Base-by-base conservation (phyloP, 225 moss, liverwort and hornwort genomes). In the Thuidium tamariscinum region DNA sequence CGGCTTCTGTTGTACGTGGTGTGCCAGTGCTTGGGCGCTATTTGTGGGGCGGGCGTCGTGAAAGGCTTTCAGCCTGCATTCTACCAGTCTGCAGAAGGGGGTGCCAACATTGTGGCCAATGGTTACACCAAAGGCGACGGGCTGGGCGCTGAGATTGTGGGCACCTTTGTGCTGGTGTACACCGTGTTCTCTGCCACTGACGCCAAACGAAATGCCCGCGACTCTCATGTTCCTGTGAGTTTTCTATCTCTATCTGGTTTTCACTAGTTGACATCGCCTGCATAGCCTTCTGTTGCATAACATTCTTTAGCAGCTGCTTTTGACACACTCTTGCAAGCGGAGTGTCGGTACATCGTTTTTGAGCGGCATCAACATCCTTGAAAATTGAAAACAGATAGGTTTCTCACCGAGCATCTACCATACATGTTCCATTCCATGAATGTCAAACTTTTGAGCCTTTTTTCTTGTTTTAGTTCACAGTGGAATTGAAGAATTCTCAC, bases 181-280 rank as follows among this genome's bases (percentile, higher is more conserved):
- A 91, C 91, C 41, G 93, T 93, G 8, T 91, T 93, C 87, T 93
- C 93, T n/a, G 93, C 93, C 73, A 93, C 93, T 14, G 93, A 93
- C 78, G 93, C 93, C 68, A 93, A 93, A 75, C 84, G 93, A 65
- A 91, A 81, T 34, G 93, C 93, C 73, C 91, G 93, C 37, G 93
- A 93, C 73, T 93, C 93, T 54, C 93, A 93, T 30, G 93, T 93
- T 80, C 93, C 93, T 68, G 93, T 93, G 55, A 87, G 91, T 77
- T 29, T 29, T 61, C 74, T 36, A 74, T 46, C 60, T 42, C 57
- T 71, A 22, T 61, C 42, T 42, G 65, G 14, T 64, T 56, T 26
- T 85, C 66, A 21, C 48, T 61, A 78, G 48, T 48, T 39, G 55
- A 77, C n/a, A 18, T 66, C 15, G 27, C 37, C 36, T 48, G 22